phyloP scores from a whole-genome alignment of 164 flowering plant species.

The Magnolia kwangsiensis region DNA sequence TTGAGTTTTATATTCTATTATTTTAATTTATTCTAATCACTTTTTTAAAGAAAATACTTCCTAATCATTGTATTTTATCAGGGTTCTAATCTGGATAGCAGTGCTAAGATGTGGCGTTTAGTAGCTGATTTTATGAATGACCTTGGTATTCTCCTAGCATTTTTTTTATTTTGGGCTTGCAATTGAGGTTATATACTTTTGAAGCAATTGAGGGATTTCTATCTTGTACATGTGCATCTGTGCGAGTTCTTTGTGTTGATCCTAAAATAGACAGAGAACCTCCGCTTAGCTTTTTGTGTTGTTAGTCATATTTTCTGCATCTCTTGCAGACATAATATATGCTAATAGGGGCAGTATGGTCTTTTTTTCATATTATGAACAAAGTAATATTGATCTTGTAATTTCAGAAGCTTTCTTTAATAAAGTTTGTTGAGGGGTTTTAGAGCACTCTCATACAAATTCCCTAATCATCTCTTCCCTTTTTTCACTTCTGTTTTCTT shows the following conservation, averaged over 20 bases:
- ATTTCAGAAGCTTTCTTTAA: background rate
- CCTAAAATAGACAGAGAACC: background rate
- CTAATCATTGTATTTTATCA: constrained; percentile 14
- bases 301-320: background rate
- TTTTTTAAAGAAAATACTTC: background rate
- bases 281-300: background rate
- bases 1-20: no score
- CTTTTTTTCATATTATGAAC: background rate
- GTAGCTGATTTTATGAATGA: constrained; percentile 99
- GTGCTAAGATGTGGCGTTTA: constrained; percentile 99
- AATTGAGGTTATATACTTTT: background rate
- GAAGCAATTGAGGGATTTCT: background rate
- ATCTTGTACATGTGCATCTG: background rate
- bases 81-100: constrained; percentile 85
- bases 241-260: background rate
- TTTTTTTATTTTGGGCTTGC: background rate
- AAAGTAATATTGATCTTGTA: background rate
- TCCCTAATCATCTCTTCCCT: background rate
- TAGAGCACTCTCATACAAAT: background rate
- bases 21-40: background rate
- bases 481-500: background rate
- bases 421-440: background rate
- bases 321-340: background rate
- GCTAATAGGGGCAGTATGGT: background rate
- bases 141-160: constrained; percentile 55